Evolutionary conservation across 73 alveolate genomes (phyloP).

Genomic region (Paramecium biaurelia): DNA sequence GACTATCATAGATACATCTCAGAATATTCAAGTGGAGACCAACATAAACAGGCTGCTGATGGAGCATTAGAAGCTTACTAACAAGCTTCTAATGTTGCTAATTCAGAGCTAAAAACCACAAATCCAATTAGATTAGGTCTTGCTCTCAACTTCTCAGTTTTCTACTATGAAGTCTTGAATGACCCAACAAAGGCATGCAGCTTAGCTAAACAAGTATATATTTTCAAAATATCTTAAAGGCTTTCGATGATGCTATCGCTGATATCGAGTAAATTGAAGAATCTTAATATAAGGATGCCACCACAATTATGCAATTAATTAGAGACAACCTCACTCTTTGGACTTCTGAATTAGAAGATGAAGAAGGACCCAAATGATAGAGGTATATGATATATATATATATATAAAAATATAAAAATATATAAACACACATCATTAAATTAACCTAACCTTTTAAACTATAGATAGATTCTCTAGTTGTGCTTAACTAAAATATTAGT

Average conservation of each 20-base stretch:
- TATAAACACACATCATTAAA: background rate
- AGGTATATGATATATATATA: background rate
- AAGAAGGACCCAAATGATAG: constrained; percentile 52
- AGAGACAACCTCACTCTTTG: constrained; percentile 88
- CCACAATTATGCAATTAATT: constrained; percentile 82
- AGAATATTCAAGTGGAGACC: constrained; percentile 86
- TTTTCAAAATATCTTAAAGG: constrained; percentile 45
- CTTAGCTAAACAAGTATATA: constrained; percentile 66
- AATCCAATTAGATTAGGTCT: constrained; percentile 91
- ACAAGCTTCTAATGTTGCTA: constrained; percentile 80
- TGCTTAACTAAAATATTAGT: background rate
- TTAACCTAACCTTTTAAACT: background rate
- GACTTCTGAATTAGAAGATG: constrained; percentile 75
- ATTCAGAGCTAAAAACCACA: constrained; percentile 82
- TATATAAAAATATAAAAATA: background rate
- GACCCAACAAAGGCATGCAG: constrained; percentile 82
- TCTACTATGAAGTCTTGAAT: constrained; percentile 87
- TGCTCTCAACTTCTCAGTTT: constrained; percentile 92
- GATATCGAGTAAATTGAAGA: constrained; percentile 86
- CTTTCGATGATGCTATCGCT: constrained; percentile 88
- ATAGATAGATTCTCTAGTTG: background rate
- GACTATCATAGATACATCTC: constrained; percentile 94
- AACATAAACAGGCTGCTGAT: constrained; percentile 78
- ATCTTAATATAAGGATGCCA: constrained; percentile 85
- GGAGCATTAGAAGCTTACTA: constrained; percentile 87